phyloP scores from a whole-genome alignment of 2,329 filamentous ascomycete genomes.

The Epichloe sp. region DNA sequence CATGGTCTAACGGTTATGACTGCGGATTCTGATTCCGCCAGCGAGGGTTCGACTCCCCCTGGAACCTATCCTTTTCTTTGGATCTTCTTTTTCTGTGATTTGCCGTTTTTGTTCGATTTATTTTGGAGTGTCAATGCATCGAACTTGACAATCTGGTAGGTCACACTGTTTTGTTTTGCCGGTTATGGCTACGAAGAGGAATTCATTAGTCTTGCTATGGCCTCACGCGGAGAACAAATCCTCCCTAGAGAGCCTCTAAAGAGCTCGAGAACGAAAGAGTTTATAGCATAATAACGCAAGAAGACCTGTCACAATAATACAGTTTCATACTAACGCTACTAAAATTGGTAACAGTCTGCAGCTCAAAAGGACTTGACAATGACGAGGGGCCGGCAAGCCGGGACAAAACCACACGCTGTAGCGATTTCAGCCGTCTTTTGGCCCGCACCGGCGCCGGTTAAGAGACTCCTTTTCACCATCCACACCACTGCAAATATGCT shows the following conservation, averaged over 20 bases:
- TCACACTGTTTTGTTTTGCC: too few species aligned
- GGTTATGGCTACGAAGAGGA: too few species aligned
- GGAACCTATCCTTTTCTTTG: slow-evolving; percentile 16
- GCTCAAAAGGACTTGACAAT: neutral
- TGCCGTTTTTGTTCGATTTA: neutral
- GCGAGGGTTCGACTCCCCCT: slow-evolving; percentile 24
- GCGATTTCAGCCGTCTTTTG: neutral
- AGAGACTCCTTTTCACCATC: neutral
- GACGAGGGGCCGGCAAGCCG: neutral
- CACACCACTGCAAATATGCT: too few species aligned
- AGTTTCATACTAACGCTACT: too few species aligned
- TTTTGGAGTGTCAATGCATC: neutral
- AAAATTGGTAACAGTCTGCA: too few species aligned
- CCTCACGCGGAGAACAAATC: too few species aligned
- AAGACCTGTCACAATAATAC: too few species aligned
- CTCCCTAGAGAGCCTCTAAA: too few species aligned
- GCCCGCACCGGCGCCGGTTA: neutral
- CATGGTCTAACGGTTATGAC: slow-evolving; percentile 26
- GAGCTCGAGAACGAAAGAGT: too few species aligned
- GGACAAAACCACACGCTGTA: neutral
- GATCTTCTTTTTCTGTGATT: neutral
- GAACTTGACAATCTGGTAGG: too few species aligned
- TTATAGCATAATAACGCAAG: too few species aligned
- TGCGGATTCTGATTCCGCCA: slow-evolving; percentile 25
- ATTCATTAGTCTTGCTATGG: too few species aligned